Evolutionary conservation across 2,329 filamentous ascomycete species (phyloP), one percentile per base, ranked within the genome.

Genomic region (Colletotrichum graminicola): DNA sequence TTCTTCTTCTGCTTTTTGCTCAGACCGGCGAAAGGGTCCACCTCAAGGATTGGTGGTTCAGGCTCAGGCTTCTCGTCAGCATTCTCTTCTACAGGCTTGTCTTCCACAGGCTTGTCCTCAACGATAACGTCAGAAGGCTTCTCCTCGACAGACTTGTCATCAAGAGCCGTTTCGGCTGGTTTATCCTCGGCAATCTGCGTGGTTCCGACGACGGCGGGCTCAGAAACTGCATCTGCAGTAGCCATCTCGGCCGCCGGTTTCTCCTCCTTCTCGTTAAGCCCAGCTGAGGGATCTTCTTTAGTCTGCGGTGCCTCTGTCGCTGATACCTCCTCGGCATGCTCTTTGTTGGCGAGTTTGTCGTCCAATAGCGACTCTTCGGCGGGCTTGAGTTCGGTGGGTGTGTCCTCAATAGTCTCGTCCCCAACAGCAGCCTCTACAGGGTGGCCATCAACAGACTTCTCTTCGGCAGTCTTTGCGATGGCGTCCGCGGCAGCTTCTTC

Each of bases 261-360:
- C n/a, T 51, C 34, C 23, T 51, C 61, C 34, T 51, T 62, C 47
- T 54, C 41, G 49, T 23, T 32, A 12, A 47, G 29, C 21, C 49
- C 26, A 36, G 14, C 60, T n/a, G 73, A 59, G 26, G 64, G 32
- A 16, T 63, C 71, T 7, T 76, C 74, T 26, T 77, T 74, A 23
- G 73, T 74, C 59, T 74, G 67, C 14, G 71, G 21, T 26, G 51
- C 47, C 23, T 73, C 68, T 12, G 63, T 34, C 11, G 61, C 23
- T 34, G 67, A 74, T 29, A 66, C 36, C 36, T 62, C 43, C 29
- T 47, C 51, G 11, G 34, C 52, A 52, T 29, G 57, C 21, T 67
- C 43, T 12, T 36, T 32, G 2, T 61, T 51, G 51, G 34, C 39
- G n/a, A 39, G n/a, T 11, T 62, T 43, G 23, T 26, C 26, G 32